phyloP scores from a whole-genome alignment of 306 rosid species.

The Quercus engelmannii region DNA sequence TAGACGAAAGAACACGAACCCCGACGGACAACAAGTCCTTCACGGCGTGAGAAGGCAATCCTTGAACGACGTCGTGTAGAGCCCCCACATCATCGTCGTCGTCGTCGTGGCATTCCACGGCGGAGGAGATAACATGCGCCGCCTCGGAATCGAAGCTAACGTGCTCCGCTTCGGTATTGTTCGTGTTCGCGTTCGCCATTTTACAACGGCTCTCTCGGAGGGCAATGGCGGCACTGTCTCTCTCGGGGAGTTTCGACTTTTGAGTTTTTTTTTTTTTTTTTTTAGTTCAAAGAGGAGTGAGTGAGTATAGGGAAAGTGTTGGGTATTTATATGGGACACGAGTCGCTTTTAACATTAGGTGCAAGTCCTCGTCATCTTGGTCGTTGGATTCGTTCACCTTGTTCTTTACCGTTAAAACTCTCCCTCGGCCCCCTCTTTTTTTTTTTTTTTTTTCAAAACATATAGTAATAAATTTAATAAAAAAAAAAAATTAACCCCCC shows the following conservation, averaged over 20 bases:
- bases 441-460: too few relatives aligned
- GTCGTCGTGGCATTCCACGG: not conserved
- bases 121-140: not conserved
- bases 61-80: slow-evolving; percentile 25
- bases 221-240: not conserved
- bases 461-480: too few relatives aligned
- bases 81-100: not conserved
- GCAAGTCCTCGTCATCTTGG: not conserved
- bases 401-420: not conserved
- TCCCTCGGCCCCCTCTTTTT: too few relatives aligned
- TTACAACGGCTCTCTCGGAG: not conserved
- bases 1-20: slow-evolving; percentile 25
- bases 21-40: slow-evolving; percentile 47
- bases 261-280: not conserved
- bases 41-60: slow-evolving; percentile 49
- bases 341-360: not conserved
- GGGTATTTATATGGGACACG: not conserved
- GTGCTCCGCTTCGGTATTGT: not conserved
- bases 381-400: not conserved
- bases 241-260: not conserved
- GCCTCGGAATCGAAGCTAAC: not conserved
- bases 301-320: not conserved
- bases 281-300: not conserved
- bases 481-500: too few relatives aligned
- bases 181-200: slow-evolving; percentile 5